A percentile compares a stretch with the other conserved stretches of the same genome.
These are phyloP conservation scores for Candida dubliniensis DNA, from an alignment of 1,139 yeast species.

Conservation along the genomic window DNA sequence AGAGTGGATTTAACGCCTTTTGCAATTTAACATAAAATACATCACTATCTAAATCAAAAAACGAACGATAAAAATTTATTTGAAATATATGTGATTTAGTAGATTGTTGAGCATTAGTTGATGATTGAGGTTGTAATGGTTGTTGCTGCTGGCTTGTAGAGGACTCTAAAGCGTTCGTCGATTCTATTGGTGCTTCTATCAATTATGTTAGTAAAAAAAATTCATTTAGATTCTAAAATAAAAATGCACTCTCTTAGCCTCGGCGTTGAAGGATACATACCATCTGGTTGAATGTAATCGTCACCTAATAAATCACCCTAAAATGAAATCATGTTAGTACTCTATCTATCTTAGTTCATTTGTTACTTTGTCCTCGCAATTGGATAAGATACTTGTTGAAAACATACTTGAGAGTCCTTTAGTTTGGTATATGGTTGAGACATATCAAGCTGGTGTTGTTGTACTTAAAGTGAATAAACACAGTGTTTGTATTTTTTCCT, in stretches of 20 bases:
- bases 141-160: conserved; percentile 6
- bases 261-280: conserved; percentile 15
- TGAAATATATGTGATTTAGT: conserved; percentile 49
- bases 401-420: background rate
- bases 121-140: conserved; percentile 12
- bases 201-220: conserved; percentile 5
- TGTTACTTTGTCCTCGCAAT: no score
- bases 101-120: conserved; percentile 13
- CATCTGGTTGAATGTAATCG: conserved; percentile 23
- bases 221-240: background rate
- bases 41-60: conserved; percentile 63
- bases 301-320: conserved; percentile 15
- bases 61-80: conserved; percentile 55
- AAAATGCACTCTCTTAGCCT: no score
- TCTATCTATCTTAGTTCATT: no score
- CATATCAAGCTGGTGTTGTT: background rate
- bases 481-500: background rate
- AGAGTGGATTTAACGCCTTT: conserved; percentile 47
- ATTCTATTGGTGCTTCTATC: conserved; percentile 1
- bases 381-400: background rate
- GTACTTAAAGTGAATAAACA: background rate
- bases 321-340: conserved; percentile 4
- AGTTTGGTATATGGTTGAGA: conserved; percentile 4
- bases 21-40: conserved; percentile 52
- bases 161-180: background rate